These are phyloP conservation scores for Iberis pinnata DNA, from an alignment of 345 rosid species.

Conservation along the genomic window DNA sequence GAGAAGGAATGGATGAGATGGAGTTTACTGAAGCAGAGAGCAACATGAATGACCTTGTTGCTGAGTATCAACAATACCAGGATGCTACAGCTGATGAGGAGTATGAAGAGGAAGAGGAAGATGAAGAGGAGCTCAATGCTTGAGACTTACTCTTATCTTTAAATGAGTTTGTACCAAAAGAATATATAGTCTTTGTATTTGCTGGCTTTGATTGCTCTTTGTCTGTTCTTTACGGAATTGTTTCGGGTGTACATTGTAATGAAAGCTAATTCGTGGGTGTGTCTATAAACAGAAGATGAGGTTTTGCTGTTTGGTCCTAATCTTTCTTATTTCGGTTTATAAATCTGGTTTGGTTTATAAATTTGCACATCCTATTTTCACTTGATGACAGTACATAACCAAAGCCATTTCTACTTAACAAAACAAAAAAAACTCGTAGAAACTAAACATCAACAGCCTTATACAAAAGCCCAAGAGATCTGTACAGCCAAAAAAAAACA, in stretches of 20 bases:
- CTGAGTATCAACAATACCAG: conserved; percentile 16
- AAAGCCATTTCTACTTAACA: conserved; percentile 6
- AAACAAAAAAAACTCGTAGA: conserved; percentile 9
- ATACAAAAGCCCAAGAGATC: conserved; percentile 1
- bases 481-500: conserved; percentile 17
- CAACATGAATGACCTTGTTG: conserved; percentile 34
- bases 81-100: conserved; percentile 22
- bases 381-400: conserved; percentile 3
- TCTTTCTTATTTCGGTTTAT: too few relatives aligned
- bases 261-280: conserved; percentile 13
- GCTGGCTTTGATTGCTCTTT: conserved; percentile 20
- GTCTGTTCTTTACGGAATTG: conserved; percentile 5
- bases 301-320: too few relatives aligned
- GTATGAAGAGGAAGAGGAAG: conserved; percentile 27
- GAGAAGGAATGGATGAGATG: too few relatives aligned
- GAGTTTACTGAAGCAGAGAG: conserved; percentile 4
- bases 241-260: conserved; percentile 21
- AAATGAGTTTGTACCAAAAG: conserved; percentile 10
- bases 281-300: conserved; percentile 3
- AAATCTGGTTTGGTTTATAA: too few relatives aligned
- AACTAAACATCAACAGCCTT: conserved; percentile 21
- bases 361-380: too few relatives aligned
- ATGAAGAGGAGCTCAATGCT: conserved; percentile 10
- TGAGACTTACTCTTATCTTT: conserved; percentile 6
- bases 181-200: conserved; percentile 1